phyloP scores from a whole-genome alignment of 2,329 filamentous ascomycete genomes.

The Gremmenia infestans region DNA sequence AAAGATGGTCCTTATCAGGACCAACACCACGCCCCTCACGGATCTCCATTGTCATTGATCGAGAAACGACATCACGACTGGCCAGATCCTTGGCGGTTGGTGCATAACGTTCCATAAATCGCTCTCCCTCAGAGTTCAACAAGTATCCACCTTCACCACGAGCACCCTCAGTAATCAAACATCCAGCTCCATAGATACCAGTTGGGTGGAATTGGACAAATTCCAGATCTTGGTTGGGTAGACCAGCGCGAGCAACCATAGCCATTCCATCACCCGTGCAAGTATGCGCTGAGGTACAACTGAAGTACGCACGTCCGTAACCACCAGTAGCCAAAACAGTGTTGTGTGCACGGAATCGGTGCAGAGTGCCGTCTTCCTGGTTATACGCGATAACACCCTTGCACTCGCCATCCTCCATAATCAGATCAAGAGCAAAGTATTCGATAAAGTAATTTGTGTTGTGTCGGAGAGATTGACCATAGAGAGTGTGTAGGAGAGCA shows the following conservation, averaged over 20 bases:
- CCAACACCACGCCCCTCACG: constrained; percentile 96
- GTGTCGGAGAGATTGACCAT: constrained; percentile 92
- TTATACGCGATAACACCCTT: constrained; percentile 96
- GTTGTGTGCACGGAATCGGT: constrained; percentile 94
- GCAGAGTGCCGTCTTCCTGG: constrained; percentile 96
- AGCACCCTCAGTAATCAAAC: constrained; percentile 95
- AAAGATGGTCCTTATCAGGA: constrained; percentile 97
- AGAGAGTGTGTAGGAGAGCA: constrained; percentile 95
- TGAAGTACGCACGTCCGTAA: constrained; percentile 97
- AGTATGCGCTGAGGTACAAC: constrained; percentile 95
- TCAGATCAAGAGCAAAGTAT: constrained; percentile 93
- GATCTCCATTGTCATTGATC: constrained; percentile 98
- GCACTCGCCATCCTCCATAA: constrained; percentile 97
- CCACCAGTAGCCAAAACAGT: constrained; percentile 95
- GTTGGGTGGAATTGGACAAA: constrained; percentile 99
- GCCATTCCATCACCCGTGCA: constrained; percentile 99
- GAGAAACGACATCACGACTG: constrained; percentile 90
- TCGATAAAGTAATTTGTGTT: constrained; percentile 99
- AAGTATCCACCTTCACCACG: constrained; percentile 98
- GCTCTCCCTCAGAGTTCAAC: constrained; percentile 94
- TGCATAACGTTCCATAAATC: constrained; percentile 98
- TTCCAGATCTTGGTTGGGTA: constrained; percentile 98
- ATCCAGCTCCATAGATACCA: constrained; percentile 97
- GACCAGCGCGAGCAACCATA: constrained; percentile 95
- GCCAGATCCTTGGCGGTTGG: constrained; percentile 97